Base-by-base conservation (phyloP, 2,329 filamentous ascomycete species). In the Fusarium tricinctum region DNA sequence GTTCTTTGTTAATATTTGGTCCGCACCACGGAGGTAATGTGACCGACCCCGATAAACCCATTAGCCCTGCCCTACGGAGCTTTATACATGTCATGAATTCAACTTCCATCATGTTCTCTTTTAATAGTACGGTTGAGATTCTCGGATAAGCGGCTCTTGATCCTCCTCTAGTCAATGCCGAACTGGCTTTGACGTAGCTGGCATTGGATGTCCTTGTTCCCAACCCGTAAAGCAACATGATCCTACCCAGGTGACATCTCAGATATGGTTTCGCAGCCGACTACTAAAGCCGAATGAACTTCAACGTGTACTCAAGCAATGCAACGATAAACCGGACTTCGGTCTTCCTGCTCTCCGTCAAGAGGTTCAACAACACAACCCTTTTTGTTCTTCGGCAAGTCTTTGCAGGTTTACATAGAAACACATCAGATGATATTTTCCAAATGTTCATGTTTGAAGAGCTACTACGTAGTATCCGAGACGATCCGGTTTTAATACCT, bases 11-110 rank as follows among this genome's bases (percentile, higher is more conserved):
- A 30, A 30, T 12, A 30, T 10, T 13, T 30, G 28, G 9, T 30
- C 28, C 43, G 14, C 28, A n/a, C 42, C 22, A 20, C 17, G 56
- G 28, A 42, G 26, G 12, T 26, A 19, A 30, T 35, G 26, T 43
- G 19, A 28, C 47, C 47, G 47, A 55, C 14, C 30, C 52, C 52
- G 45, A 9, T 17, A 46, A 50, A 30, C 52, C 52, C 49, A 55
- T 55, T 32, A 39, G 44, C 28, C 28, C 12, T 17, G 14, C 28
- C 28, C 5, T 17, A 6, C 7, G 33, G 33, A n/a, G 33, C 15
- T 35, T n/a, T 35, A 15, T n/a, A 35, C 33, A 35, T 35, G 26
- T 10, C 7, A 35, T 35, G 15, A n/a, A 35, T 35, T n/a, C 8
- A 35, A 35, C 8, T 17, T 30, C 28, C 6, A 22, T 13, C 12